Base-by-base conservation (phyloP, 2,329 filamentous ascomycete genomes). In the Arachnopeziza araneosa region DNA sequence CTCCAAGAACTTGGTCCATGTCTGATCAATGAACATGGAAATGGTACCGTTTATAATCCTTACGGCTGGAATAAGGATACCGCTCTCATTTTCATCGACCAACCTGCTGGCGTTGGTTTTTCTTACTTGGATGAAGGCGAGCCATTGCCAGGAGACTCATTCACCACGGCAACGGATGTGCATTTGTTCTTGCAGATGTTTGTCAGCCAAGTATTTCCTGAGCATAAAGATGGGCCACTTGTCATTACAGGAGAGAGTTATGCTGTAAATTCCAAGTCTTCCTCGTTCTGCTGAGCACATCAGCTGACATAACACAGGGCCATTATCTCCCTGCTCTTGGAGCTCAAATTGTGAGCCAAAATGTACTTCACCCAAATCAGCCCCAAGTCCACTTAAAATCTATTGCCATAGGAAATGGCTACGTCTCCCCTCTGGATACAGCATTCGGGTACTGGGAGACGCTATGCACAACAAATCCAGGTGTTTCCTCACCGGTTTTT, bases 31-130 rank as follows among this genome's bases (percentile, higher is more conserved):
- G 71, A 79, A 61, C 68, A 81, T 56, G 70, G 82, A 36, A 75
- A 82, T 66, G 73, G 75, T 59, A 75, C 79, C 44, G 64, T 76
- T 50, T 68, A 79, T 56, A 75, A 75, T 52, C 82, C 83, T 54
- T 88, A 83, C 79, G 81, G 83, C 8, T 88, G 84, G 85, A 84
- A 88, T 67, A 78, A 77, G 52, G 76, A 76, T 55, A 80, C 79
- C 24, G 83, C 83, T 60, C 73, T 84, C 69, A 66, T 78, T 21
- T 78, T 75, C 60, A 68, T 78, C n/a, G 79, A 81, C 63, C 78
- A 91, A 79, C 86, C 85, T 17, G 84, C 85, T 60, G 85, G 89
- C 69, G 82, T 89, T 55, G 83, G 83, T n/a, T 84, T 87, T 65
- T 88, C 85, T 1, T 85, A 83, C 61, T 44, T 75, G 1, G 74